A percentile compares a stretch with the other conserved stretches of the same genome.
phyloP scores from a whole-genome alignment of 352 stramenopile genomes.

The Phytophthora melonis region DNA sequence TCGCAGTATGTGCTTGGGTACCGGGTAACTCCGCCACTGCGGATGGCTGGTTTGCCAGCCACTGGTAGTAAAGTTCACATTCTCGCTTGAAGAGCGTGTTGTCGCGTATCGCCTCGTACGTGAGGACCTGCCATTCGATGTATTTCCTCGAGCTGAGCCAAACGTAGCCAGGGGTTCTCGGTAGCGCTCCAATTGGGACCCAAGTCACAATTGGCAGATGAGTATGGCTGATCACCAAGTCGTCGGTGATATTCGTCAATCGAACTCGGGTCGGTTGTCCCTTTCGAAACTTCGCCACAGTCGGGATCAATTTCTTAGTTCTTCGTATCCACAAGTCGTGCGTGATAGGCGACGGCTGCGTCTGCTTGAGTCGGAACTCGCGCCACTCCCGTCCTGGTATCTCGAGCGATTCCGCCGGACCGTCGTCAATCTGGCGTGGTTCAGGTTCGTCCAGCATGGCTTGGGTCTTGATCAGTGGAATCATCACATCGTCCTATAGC shows the following conservation, averaged over 20 bases:
- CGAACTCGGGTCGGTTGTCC: neutral
- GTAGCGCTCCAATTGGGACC: neutral
- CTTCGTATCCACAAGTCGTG: slow-evolving; percentile 11
- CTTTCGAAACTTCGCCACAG: neutral
- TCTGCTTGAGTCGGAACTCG: slow-evolving; percentile 9
- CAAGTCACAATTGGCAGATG: neutral
- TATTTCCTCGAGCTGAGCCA: neutral
- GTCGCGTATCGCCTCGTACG: neutral
- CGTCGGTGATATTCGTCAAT: neutral
- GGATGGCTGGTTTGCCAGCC: slow-evolving; percentile 1
- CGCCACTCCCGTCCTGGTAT: neutral
- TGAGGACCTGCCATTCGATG: slow-evolving; percentile 6
- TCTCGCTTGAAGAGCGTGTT: neutral
- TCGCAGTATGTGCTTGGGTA: neutral
- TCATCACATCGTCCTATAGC: neutral
- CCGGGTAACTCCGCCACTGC: neutral
- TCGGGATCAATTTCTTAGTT: neutral
- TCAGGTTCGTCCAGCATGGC: slow-evolving; percentile 1
- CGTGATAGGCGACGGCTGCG: neutral
- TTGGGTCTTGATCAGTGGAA: slow-evolving; percentile 9
- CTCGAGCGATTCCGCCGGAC: neutral
- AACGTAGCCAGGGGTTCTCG: neutral
- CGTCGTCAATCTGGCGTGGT: neutral
- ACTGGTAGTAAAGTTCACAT: slow-evolving; percentile 1
- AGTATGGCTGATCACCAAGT: neutral